Evolutionary conservation across 495 filamentous ascomycete species (phyloP), one percentile per base, ranked within the genome.

Genomic region (Beverwykella pulmonaria): DNA sequence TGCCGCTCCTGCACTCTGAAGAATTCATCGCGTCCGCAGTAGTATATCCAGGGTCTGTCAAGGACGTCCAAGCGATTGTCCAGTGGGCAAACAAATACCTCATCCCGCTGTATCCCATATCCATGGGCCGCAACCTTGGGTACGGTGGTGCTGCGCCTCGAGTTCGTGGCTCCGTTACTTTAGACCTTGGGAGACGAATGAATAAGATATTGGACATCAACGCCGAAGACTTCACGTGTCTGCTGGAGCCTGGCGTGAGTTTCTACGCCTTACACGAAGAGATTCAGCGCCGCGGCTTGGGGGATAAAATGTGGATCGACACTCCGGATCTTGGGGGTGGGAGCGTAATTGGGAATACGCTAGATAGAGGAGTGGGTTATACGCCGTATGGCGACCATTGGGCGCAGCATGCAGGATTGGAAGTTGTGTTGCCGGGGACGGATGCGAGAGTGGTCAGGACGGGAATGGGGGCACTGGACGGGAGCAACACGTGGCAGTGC

Each of bases 291-390:
- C 61, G 79, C 6, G 79, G 77, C n/a, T 23, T 67, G 41, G 77
- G 81, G 54, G 65, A 68, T 47, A 82, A 81, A 52, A 74, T 86
- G 5, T 85, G 83, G 83, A 79, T 80, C 2, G 82, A 81, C 66
- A 79, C 77, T 2, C 83, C 84, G 4, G 81, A 80, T 55, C 71
- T 87, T n/a, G 84, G 83, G 46, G 82, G 84, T 71, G 84, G 84
- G 3, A 83, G 81, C 17, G 80, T 86, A 1, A 50, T 86, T 20
- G 84, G 84, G 25, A 86, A 87, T 76, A 78, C 78, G 4, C 54
- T 80, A 27, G 79, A 81, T 61, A 66, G 78, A 7, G 79, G 79
- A 0, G 72, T 81, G 9, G 79, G 78, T 1, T 80, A 79, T 63
- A 80, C 79, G 46, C 75, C 78, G 17, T 78, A 79, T 55, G 82